Base-by-base conservation (phyloP, 495 filamentous ascomycete species). In the Peziza echinospora region DNA sequence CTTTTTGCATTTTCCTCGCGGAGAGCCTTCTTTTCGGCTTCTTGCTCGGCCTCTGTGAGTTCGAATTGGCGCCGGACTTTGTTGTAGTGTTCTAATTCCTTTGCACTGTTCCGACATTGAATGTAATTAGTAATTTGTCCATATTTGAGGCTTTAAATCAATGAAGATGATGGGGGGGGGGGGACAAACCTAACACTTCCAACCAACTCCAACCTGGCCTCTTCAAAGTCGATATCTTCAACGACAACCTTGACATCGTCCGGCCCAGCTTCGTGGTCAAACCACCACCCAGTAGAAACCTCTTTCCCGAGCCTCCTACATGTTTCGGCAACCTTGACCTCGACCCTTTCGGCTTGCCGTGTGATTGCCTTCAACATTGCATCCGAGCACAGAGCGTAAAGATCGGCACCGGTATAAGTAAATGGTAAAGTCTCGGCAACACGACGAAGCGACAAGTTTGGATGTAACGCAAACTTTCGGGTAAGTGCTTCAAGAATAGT, bases 281-380 rank as follows among this genome's bases (percentile, higher is more conserved):
- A 96, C 66, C 86, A 97, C 62, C 84, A 83, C 13, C 86, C 87
- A 3, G 84, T 86, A 11, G 76, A 77, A 45, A 94, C 72, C n/a
- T 45, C 24, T 25, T 21, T 13, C 3, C 43, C 43, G 10, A 24
- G 22, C 2, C 43, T 13, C 24, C 23, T 30, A 5, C 77, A 77
- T 58, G 79, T 59, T 2, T 65, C 65, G 24, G 70, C 69, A 56
- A 97, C 80, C 64, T 93, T 93, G 26, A 73, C 65, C 57, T 97
- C 89, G 11, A 93, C 85, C 1, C 75, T 68, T 1, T 73, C 70
- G 0, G 91, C 84, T 59, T 92, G 84, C 4, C 89, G 75, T 0
- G 87, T 96, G 48, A 96, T 85, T 5, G 91, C 89, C 62, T 96
- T 97, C 44, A 97, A 77, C 91, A 97, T 96, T 26, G 89, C 82